phyloP scores from a whole-genome alignment of 2,329 filamentous ascomycete genomes.

The Chalara sp. region DNA sequence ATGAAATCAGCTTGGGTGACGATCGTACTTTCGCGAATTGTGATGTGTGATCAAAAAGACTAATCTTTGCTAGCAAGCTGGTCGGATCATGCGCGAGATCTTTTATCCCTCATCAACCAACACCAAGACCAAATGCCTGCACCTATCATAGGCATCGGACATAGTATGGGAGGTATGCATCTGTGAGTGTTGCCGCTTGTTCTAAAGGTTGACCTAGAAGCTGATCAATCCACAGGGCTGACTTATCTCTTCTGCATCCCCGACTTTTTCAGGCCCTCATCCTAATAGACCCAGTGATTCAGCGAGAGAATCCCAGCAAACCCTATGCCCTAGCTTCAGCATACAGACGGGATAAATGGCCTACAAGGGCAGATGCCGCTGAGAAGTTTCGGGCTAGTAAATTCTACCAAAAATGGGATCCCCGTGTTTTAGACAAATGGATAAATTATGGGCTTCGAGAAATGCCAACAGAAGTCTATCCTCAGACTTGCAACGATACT shows the following conservation, averaged over 20 bases:
- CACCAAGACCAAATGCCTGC: neutral
- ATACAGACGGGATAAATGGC: slow-evolving; percentile 72
- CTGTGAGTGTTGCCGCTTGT: slow-evolving; percentile 46
- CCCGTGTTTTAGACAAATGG: slow-evolving; percentile 68
- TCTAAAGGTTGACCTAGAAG: neutral
- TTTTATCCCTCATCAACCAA: neutral
- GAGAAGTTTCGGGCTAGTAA: slow-evolving; percentile 57
- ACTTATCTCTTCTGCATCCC: slow-evolving; percentile 69
- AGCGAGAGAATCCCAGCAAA: slow-evolving; percentile 30
- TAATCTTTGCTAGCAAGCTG: slow-evolving; percentile 1
- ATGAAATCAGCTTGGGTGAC: slow-evolving; percentile 69
- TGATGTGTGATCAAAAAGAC: slow-evolving; percentile 6
- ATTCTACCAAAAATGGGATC: slow-evolving; percentile 82
- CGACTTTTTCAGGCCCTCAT: slow-evolving; percentile 70
- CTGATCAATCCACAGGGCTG: slow-evolving; percentile 29
- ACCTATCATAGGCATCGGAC: neutral
- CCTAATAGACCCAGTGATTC: slow-evolving; percentile 78
- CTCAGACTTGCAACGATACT: neutral
- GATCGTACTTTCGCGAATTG: slow-evolving; percentile 53
- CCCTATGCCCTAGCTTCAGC: slow-evolving; percentile 53
- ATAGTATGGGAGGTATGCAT: slow-evolving; percentile 32
- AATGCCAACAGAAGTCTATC: slow-evolving; percentile 3
- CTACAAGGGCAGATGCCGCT: slow-evolving; percentile 61
- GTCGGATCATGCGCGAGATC: neutral
- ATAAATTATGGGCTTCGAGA: slow-evolving; percentile 65